phyloP scores from a whole-genome alignment of 139 green algal species.

The Penium margaritaceum region DNA sequence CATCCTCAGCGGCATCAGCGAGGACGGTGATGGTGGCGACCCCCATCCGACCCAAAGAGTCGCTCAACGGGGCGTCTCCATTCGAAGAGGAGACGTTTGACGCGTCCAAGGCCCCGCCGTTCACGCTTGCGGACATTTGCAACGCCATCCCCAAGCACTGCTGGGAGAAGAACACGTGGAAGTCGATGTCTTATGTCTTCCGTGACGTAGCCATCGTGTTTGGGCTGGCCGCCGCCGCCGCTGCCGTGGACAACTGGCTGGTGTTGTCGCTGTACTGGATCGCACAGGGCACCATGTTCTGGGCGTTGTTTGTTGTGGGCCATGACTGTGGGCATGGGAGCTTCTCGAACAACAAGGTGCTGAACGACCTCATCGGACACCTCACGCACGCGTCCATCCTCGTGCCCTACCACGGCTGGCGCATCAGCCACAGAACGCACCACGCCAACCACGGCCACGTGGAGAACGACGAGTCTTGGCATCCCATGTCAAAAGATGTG shows the following conservation, averaged over 20 bases:
- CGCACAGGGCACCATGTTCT: conserved; percentile 95
- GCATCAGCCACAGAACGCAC: conserved; percentile 84
- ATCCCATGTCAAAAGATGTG: conserved; percentile 57
- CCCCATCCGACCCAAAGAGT: no score
- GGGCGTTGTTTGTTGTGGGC: conserved; percentile 89
- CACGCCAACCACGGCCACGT: conserved; percentile 89
- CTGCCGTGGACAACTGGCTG: conserved; percentile 61
- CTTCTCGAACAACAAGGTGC: conserved; percentile 78
- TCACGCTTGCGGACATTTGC: conserved; percentile 71
- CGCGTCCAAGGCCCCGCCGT: conserved; percentile 60
- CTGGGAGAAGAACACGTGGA: conserved; percentile 69
- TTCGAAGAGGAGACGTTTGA: no score
- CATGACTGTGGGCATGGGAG: conserved; percentile 90
- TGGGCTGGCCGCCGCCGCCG: conserved; percentile 66
- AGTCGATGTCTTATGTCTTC: conserved; percentile 65
- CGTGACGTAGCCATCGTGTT: conserved; percentile 76
- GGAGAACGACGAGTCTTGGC: conserved; percentile 92
- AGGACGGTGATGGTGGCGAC: no score
- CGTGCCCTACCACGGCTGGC: conserved; percentile 89
- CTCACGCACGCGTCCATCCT: conserved; percentile 83
- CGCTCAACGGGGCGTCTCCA: no score
- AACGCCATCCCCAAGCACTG: conserved; percentile 72
- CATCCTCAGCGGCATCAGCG: no score
- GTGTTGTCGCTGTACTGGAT: conserved; percentile 89
- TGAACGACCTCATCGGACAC: conserved; percentile 89